Percentiles rank a stretch among this genome's conserved stretches.
Evolutionary conservation across 2,329 filamentous ascomycete genomes (phyloP).

Genomic region (Diplodia mutila): DNA sequence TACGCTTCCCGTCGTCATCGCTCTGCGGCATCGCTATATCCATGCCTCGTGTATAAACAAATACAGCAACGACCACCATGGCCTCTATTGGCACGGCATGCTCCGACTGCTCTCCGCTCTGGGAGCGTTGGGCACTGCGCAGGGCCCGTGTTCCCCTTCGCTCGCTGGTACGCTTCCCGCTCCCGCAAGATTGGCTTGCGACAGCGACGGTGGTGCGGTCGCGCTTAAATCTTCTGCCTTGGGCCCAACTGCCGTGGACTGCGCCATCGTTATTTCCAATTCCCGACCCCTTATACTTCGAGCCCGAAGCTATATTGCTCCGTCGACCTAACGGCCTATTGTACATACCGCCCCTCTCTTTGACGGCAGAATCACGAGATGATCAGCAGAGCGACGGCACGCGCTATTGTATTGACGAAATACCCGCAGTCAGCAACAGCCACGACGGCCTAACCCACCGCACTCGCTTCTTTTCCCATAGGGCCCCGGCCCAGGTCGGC

Average conservation of each 20-base stretch:
- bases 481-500: constrained; percentile 1
- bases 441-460: neutral
- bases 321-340: neutral
- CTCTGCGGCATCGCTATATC: constrained; percentile 5
- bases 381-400: constrained; percentile 10
- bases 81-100: neutral
- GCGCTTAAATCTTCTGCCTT: neutral
- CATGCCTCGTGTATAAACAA: constrained; percentile 12
- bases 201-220: no score
- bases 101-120: neutral
- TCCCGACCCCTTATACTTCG: neutral
- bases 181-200: constrained; percentile 15
- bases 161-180: constrained; percentile 16
- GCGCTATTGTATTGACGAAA: constrained; percentile 15
- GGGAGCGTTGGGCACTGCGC: neutral
- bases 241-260: neutral
- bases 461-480: neutral
- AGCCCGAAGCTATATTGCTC: constrained; percentile 1
- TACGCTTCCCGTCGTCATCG: constrained; percentile 2
- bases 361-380: neutral
- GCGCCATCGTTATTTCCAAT: neutral
- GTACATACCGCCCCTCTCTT: neutral
- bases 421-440: neutral
- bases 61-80: neutral
- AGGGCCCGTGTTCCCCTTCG: neutral